These are phyloP conservation scores for Melanomma pulvis-pyrius DNA, from an alignment of 495 filamentous ascomycete species.

Conservation along the genomic window DNA sequence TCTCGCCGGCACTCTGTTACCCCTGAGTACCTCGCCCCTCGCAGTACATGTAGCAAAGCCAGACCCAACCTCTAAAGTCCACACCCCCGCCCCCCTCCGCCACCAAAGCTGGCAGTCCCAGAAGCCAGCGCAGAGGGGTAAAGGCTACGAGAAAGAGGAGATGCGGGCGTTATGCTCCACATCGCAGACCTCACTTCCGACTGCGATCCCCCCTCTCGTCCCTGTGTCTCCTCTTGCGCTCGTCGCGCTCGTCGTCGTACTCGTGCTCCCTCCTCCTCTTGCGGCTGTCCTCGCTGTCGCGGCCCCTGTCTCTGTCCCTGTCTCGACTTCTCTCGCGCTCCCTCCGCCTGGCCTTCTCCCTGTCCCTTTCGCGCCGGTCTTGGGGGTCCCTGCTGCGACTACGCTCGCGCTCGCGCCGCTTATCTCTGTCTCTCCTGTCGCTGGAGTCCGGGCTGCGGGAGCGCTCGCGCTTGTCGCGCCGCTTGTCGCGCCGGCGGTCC, in stretches of 20 bases:
- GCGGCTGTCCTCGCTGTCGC: conserved; percentile 16
- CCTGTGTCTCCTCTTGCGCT: neutral
- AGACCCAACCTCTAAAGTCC: too few species aligned
- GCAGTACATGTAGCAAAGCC: too few species aligned
- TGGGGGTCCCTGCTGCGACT: neutral
- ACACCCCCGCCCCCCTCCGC: too few species aligned
- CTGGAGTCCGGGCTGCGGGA: conserved; percentile 17
- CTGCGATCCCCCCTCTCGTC: neutral
- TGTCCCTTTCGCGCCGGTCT: neutral
- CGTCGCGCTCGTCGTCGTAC: conserved; percentile 2
- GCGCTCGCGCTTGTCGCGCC: conserved; percentile 29
- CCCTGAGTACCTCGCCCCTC: too few species aligned
- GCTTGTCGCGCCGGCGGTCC: conserved; percentile 9
- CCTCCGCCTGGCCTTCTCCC: too few species aligned
- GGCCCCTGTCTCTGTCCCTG: conserved; percentile 29
- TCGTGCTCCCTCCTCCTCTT: conserved; percentile 22
- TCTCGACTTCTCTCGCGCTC: conserved; percentile 23
- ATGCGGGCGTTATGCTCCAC: too few species aligned
- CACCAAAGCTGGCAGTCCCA: too few species aligned
- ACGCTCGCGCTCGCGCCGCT: neutral
- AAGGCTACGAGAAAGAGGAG: neutral
- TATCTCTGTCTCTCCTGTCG: conserved; percentile 13
- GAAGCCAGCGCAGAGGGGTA: neutral
- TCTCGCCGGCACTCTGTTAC: too few species aligned
- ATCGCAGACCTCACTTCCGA: neutral